A percentile compares a stretch with the other conserved stretches of the same genome.
phyloP scores from a whole-genome alignment of 2,329 filamentous ascomycete genomes.

The Colletotrichum orchidophilum region DNA sequence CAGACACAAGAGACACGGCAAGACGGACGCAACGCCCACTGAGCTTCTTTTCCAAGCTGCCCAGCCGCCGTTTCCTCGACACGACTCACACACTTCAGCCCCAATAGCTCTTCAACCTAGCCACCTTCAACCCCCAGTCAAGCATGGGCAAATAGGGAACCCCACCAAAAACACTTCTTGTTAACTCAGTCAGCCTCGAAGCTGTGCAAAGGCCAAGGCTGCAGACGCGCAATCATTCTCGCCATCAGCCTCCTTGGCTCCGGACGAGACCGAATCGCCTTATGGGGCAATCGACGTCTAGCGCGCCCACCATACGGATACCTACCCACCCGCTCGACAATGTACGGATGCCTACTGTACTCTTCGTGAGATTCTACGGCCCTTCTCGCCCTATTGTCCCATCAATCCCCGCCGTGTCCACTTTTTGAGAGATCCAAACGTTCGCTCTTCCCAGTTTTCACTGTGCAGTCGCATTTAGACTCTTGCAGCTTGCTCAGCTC shows the following conservation, averaged over 20 bases:
- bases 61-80: neutral
- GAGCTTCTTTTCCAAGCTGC: neutral
- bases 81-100: slow-evolving; percentile 17
- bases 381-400: slow-evolving; percentile 18
- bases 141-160: neutral
- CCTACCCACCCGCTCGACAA: neutral
- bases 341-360: neutral
- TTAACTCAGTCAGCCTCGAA: slow-evolving; percentile 17
- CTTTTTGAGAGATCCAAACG: neutral
- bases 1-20: slow-evolving; percentile 10
- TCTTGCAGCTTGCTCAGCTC: too few species aligned
- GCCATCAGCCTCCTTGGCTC: slow-evolving; percentile 29
- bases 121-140: neutral
- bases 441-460: neutral
- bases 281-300: slow-evolving; percentile 18
- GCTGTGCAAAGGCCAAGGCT: slow-evolving; percentile 28
- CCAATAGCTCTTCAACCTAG: neutral
- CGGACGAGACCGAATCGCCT: slow-evolving; percentile 28
- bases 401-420: slow-evolving; percentile 25
- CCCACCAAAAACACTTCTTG: neutral
- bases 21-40: slow-evolving; percentile 18
- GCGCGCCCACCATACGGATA: slow-evolving; percentile 8
- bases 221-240: slow-evolving; percentile 35
- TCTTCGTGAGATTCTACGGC: slow-evolving; percentile 4
- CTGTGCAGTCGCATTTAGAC: too few species aligned